Base-by-base conservation (phyloP, 805 yeast genomes). In the Lachancea lanzarotensis region DNA sequence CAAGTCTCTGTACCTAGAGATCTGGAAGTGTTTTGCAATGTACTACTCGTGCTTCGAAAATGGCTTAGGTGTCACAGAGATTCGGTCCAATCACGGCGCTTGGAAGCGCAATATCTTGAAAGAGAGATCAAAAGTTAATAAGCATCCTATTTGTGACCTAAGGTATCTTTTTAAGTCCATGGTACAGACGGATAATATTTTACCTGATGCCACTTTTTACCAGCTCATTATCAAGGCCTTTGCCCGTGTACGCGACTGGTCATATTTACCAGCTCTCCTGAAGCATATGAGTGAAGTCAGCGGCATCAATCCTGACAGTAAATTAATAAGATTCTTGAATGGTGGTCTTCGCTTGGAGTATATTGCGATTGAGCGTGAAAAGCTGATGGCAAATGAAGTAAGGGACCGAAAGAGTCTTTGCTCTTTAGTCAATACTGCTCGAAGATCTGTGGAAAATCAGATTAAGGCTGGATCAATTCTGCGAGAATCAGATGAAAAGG, bases 11-110 rank as follows among this genome's bases (percentile, higher is more conserved):
- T 69, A 66, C 48, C 46, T 58, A 1, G 56, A 58, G 15, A 57
- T 69, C 13, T 69, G 70, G 70, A 53, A 46, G 22, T 46, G 50
- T 2, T 49, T 65, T 22, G 45, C 54, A 38, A 44, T 55, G 41
- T 57, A 50, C 47, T 47, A 47, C 45, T 45, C 41, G 26, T 29
- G 31, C 8, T 33, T 32, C 32, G 45, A 42, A 12, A 38, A 47
- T 16, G 54, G 52, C n/a, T 32, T 50, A 22, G 48, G 49, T 15
- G 45, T 49, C 17, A 41, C 42, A 13, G 45, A 49, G 22, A 47
- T 35, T 32, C 48, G 52, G 22, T 52, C 50, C 9, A 52, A 53
- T 25, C 47, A 45, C 17, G 35, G 34, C 10, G 52, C 43, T 27
- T 52, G 54, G 54, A 48, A 38, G 31, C 46, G 31, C 19, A 36